Conservation (phyloP, 495 filamentous ascomycete genomes). For the Pseudoneurospora amorphoporcata region DNA sequence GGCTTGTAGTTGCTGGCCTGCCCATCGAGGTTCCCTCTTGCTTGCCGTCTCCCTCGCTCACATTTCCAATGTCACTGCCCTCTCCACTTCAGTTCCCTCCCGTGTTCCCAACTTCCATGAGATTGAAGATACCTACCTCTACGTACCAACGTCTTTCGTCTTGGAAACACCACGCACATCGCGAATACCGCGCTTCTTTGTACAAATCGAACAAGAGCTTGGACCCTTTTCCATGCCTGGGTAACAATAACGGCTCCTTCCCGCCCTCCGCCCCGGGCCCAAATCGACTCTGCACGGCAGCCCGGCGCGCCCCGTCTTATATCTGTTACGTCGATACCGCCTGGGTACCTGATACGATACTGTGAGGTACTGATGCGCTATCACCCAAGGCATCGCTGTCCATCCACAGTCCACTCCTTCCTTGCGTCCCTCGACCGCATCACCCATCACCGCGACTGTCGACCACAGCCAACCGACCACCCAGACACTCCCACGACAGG, state of each 20-base stretch:
- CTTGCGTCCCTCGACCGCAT: conserved; percentile 4
- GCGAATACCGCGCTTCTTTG: background rate
- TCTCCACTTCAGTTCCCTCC: background rate
- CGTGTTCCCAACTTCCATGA: background rate
- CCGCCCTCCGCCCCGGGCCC: background rate
- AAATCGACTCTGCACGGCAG: background rate
- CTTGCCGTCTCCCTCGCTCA: conserved; percentile 1
- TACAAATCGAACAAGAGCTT: background rate
- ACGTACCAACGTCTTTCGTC: background rate
- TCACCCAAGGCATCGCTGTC: background rate
- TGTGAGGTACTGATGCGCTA: background rate
- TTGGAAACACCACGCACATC: background rate
- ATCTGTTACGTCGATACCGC: background rate
- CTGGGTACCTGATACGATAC: background rate
- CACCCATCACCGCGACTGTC: conserved; percentile 2
- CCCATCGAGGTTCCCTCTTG: background rate
- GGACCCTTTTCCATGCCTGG: background rate
- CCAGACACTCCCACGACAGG: conserved; percentile 1
- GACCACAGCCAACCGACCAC: conserved; percentile 1
- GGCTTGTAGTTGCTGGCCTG: background rate
- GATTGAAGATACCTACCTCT: background rate
- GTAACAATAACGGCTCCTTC: background rate
- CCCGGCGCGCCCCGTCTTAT: background rate
- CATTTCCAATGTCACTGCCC: conserved; percentile 7
- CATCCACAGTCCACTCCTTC: conserved; percentile 1